These are phyloP conservation scores for Panellus pusillus DNA, from an alignment of 768 basidiomycete species.

Conservation along the genomic window DNA sequence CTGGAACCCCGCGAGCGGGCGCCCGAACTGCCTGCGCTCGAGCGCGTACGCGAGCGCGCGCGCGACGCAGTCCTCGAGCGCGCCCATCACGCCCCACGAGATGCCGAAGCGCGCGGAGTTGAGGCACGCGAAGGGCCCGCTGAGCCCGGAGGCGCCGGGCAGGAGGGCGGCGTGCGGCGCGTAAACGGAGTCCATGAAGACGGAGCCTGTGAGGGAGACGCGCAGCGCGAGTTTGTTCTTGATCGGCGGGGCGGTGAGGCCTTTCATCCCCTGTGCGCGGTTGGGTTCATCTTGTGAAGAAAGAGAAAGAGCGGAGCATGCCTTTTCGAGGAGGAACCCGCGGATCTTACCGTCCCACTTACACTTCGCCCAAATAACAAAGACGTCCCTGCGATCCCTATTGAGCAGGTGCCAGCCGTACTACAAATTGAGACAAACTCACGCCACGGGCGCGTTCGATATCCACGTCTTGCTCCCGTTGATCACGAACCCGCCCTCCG, in stretches of 20 bases:
- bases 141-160: constrained; percentile 73
- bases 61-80: constrained; percentile 86
- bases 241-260: constrained; percentile 84
- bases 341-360: constrained; percentile 92
- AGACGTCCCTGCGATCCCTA: constrained; percentile 62
- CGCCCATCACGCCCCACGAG: constrained; percentile 95
- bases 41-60: constrained; percentile 82
- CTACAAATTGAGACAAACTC: constrained; percentile 30
- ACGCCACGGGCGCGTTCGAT: constrained; percentile 90
- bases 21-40: constrained; percentile 86
- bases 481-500: constrained; percentile 80
- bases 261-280: constrained; percentile 64
- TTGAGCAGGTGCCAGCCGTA: constrained; percentile 7
- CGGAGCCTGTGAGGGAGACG: constrained; percentile 78
- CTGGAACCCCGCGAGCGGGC: constrained; percentile 92
- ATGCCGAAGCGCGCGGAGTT: constrained; percentile 90
- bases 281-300: neutral
- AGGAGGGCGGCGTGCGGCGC: constrained; percentile 75
- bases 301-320: constrained; percentile 26
- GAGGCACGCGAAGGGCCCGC: constrained; percentile 87
- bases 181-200: constrained; percentile 91
- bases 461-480: constrained; percentile 99
- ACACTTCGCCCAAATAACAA: constrained; percentile 92
- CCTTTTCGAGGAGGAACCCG: constrained; percentile 92
- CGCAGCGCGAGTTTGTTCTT: constrained; percentile 93